Evolutionary conservation across 176 grass and related monocot species (phyloP).

Genomic region (Musa acuminata): DNA sequence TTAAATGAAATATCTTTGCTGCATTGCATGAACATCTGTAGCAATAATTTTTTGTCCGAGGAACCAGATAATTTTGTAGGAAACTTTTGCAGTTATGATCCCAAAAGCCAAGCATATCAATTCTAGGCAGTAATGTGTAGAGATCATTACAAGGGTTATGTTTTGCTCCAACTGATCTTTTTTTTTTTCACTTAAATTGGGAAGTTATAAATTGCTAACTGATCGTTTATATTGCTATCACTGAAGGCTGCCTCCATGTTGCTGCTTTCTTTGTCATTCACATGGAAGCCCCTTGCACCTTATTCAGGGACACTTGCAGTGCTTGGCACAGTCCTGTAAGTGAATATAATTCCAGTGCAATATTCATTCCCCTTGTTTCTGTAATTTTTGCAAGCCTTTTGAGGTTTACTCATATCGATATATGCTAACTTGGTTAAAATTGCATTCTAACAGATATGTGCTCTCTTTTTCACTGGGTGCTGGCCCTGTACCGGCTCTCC

Average conservation of each 20-base stretch:
- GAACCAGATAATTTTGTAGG: no score
- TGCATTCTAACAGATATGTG: conserved; percentile 55
- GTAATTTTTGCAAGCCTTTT: conserved; percentile 3
- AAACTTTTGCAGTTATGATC: no score
- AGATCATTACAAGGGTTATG: no score
- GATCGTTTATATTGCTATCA: neutral
- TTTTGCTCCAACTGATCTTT: no score
- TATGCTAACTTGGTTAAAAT: conserved; percentile 24
- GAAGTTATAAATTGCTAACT: no score
- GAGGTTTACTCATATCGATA: neutral
- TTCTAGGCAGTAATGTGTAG: no score
- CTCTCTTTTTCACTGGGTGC: conserved; percentile 94
- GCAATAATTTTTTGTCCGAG: no score
- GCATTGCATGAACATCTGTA: no score
- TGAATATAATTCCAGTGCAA: conserved; percentile 7
- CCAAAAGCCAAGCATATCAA: no score
- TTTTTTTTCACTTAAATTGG: no score
- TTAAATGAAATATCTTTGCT: no score
- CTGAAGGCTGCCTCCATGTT: conserved; percentile 85
- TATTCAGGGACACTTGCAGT: conserved; percentile 93
- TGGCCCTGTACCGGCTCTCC: conserved; percentile 89
- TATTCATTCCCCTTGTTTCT: conserved; percentile 7
- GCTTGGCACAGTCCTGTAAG: conserved; percentile 88
- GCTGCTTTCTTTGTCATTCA: conserved; percentile 74
- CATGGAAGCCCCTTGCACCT: conserved; percentile 80